phyloP scores from a whole-genome alignment of 768 basidiomycete species.

The Terana coerulea region DNA sequence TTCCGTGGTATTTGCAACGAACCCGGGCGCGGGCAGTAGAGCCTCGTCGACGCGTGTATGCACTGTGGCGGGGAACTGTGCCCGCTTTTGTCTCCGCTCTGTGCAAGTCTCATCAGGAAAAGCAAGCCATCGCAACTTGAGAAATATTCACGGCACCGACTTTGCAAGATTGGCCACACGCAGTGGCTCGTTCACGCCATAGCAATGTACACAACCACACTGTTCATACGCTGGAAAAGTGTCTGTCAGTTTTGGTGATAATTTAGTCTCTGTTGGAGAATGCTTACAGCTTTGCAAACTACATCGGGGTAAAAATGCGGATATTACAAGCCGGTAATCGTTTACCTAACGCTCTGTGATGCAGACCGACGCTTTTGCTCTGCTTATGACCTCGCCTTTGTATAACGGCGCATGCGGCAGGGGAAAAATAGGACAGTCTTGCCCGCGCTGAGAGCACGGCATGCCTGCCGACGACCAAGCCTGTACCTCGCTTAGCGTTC shows the following conservation, averaged over 20 bases:
- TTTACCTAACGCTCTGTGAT: not conserved
- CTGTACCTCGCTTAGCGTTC: not conserved
- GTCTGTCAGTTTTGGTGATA: not conserved
- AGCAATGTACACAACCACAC: not conserved
- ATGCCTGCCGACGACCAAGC: conserved; percentile 1
- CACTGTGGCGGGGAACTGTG: too few relatives aligned
- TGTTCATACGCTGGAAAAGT: conserved; percentile 1
- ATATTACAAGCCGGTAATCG: not conserved
- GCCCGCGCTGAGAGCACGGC: not conserved
- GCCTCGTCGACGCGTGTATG: too few relatives aligned
- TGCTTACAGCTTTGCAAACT: not conserved
- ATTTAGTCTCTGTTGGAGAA: not conserved
- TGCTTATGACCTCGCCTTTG: not conserved
- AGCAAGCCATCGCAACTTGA: not conserved
- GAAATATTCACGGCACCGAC: not conserved
- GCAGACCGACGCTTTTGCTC: not conserved
- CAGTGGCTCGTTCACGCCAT: not conserved
- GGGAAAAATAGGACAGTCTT: too few relatives aligned
- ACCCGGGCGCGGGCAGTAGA: not conserved
- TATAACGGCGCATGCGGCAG: not conserved
- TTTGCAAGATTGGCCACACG: not conserved
- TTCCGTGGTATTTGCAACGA: not conserved
- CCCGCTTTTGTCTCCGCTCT: too few relatives aligned
- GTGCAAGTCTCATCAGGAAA: not conserved
- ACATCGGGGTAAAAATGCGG: not conserved